Base-by-base conservation (phyloP, 495 filamentous ascomycete genomes). In the Aspergillus sparsus region DNA sequence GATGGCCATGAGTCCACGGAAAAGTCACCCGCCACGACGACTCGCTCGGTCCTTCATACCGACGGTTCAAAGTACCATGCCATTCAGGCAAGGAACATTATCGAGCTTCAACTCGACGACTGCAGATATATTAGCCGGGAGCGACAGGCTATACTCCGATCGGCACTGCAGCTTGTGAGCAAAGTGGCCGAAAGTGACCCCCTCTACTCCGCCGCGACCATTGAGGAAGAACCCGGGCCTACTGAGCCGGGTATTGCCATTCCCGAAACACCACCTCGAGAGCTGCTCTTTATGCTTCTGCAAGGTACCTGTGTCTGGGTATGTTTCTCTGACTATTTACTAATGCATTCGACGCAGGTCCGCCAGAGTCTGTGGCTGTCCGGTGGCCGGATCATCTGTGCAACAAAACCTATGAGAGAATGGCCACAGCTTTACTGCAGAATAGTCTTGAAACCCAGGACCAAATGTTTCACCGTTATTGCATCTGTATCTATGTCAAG, bases 351-450 rank as follows among this genome's bases (percentile, higher is more conserved):
- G 10, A 32, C 34, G 34, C 36, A 70, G 64, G 65, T 12, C 61
- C 55, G 9, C 46, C 55, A 2, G 33, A 46, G 15, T 51, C 57
- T 10, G 33, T 15, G 2, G 36, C 18, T 12, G 37, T 69, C 36
- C 58, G 62, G 50, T 73, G 70, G 70, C 70, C 70, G 1, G 68
- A 71, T 49, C 70, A 73, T 59, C 69, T 73, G 27, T 66, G 68
- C 4, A 45, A 68, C n/a, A 63, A 62, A 27, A 53, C 65, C 3
- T 55, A 65, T 1, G 60, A 66, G 55, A 65, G 51, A 13, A 73
- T 73, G 63, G 60, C 55, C 3, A 42, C 62, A 5, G 36, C 44
- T 7, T 41, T 73, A 11, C 44, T 69, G 5, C n/a, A 55, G 11
- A 50, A 39, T 9, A 16, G 65, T 16, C 31, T 41, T 18, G 34